Base-by-base conservation (phyloP, 768 basidiomycete genomes). In the Russula sp. region DNA sequence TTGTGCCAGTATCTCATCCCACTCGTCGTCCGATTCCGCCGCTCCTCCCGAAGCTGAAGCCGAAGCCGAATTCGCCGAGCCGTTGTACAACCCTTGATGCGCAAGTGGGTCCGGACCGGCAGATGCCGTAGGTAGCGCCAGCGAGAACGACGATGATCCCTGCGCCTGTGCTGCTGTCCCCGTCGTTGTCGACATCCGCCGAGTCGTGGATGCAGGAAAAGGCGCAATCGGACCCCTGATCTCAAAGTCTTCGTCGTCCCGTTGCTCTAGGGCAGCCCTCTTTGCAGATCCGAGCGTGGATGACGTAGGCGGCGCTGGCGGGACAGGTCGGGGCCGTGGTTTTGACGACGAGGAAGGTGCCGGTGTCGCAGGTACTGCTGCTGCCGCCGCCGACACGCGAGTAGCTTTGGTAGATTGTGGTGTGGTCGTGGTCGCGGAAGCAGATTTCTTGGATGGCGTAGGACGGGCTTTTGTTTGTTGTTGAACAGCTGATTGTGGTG, bases 161-260 rank as follows among this genome's bases (percentile, higher is more conserved):
- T 75, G 66, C 6, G 69, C 59, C 3, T 73, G 73, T 16, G 72
- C 68, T 22, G 65, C 64, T 32, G 71, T 67, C 14, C 70, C n/a
- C 1, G 43, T 46, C 32, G 49, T 74, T 74, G 69, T 80, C 1
- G 49, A 52, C n/a, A 25, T 9, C 51, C 59, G 35, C 11, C 35
- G 45, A 14, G 48, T 22, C 35, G 36, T 11, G 7, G 59, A 47
- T 14, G 35, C 25, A 29, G 25, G 1, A 6, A 72, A 48, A 53
- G 68, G 69, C 35, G 71, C 73, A 50, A 79, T 74, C 20, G 81
- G 79, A 29, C 74, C 71, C 7, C 81, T 81, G 62, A 85, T 79
- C 60, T 75, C 74, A 7, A 83, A 74, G 34, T 75, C 75, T 29
- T 82, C 81, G 63, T 76, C 82, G 14, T 79, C 76, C n/a, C 69